Evolutionary conservation across 2,329 filamentous ascomycete genomes (phyloP).

Genomic region (Clonostachys rhizophaga): DNA sequence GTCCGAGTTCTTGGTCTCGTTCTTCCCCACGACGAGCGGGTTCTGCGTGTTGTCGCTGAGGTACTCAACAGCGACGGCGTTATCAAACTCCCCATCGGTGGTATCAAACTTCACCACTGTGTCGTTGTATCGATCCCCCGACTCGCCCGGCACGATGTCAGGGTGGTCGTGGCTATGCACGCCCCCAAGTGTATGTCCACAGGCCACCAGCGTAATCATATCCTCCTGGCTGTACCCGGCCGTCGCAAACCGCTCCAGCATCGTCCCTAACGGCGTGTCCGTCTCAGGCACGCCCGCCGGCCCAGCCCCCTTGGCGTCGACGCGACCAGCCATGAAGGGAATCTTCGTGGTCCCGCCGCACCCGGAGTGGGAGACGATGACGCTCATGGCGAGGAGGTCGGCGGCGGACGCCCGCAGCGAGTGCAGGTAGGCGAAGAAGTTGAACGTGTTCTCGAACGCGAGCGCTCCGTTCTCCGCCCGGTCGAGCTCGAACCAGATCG

Average conservation of each 20-base stretch:
- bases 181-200: constrained; percentile 26
- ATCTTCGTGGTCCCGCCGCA: constrained; percentile 23
- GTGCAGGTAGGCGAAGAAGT: constrained; percentile 15
- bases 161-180: constrained; percentile 36
- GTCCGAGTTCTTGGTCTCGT: constrained; percentile 31
- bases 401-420: constrained; percentile 11
- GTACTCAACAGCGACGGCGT: constrained; percentile 34
- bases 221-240: constrained; percentile 19
- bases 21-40: constrained; percentile 29
- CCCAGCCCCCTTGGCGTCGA: constrained; percentile 18
- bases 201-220: constrained; percentile 25
- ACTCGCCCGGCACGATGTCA: constrained; percentile 15
- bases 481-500: constrained; percentile 20
- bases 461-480: constrained; percentile 18
- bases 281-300: constrained; percentile 20
- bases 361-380: constrained; percentile 16
- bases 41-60: constrained; percentile 30
- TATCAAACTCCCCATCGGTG: constrained; percentile 38
- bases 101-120: constrained; percentile 28
- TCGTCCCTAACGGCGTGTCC: constrained; percentile 14
- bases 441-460: constrained; percentile 21
- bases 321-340: constrained; percentile 15
- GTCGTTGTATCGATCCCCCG: constrained; percentile 17
- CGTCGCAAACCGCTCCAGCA: constrained; percentile 14
- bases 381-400: constrained; percentile 15